Base-by-base conservation (phyloP, 2,329 filamentous ascomycete species). In the Colletotrichum kahawae region DNA sequence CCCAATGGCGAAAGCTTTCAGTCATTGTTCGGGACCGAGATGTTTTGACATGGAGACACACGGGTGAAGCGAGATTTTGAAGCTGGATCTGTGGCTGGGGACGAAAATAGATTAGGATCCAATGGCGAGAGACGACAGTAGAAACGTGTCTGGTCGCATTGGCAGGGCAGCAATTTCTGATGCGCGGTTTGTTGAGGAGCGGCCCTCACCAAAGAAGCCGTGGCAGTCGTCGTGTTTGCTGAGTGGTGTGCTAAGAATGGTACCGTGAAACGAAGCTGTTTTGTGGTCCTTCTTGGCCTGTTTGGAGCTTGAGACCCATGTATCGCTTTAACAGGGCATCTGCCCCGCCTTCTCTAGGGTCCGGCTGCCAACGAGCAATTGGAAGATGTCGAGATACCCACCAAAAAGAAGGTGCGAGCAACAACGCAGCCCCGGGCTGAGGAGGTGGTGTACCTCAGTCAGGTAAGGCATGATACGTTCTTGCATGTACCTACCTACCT, bases 131-230 rank as follows among this genome's bases (percentile, higher is more conserved):
- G 57, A 64, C 69, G 64, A 60, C 27, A 66, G 63, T 24, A 64
- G 69, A 60, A 74, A 75, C 69, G 72, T 72, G 71, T 73, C 66
- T 75, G 60, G 62, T 34, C 38, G 67, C 33, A 71, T 56, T 63
- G 62, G 68, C 71, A 71, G 57, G 63, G 73, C 69, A 34, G 60
- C 62, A 31, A 71, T 71, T 67, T 68, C 57, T 51, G 64, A 63
- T 72, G 73, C 73, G 36, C 33, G 38, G 73, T 72, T 75, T 75
- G 73, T 75, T 75, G 73, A 73, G 73, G 34, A 51, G 48, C 65
- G 71, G 63, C 69, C 64, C 73, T 72, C 69, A 75, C 73, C 73
- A 75, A 67, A 67, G 56, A 56, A 24, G 56, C 56, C 56, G 70
- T 56, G 70, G 38, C 43, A 21, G 43, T 51, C 43, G 43, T 51